Evolutionary conservation across 1,139 yeast genomes (phyloP).

Genomic region (Meyerozyma guilliermondii): DNA sequence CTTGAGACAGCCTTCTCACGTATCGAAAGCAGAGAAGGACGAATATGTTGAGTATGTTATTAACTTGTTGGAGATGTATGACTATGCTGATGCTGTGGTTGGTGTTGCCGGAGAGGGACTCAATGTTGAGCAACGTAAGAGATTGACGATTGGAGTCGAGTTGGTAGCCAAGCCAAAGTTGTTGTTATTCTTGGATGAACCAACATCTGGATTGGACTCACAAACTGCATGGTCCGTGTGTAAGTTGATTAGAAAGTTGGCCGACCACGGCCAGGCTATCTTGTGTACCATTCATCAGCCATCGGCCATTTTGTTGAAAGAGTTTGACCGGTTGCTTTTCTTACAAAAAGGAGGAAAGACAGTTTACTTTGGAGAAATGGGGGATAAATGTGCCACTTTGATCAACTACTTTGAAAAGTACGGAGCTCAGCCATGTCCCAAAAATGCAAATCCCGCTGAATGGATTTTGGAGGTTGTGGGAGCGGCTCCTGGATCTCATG

Average conservation of each 20-base stretch:
- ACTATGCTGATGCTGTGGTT: slow-evolving; percentile 11
- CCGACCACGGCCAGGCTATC: slow-evolving; percentile 12
- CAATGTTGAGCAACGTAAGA: slow-evolving; percentile 13
- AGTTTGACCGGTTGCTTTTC: slow-evolving; percentile 11
- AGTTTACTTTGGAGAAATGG: slow-evolving; percentile 8
- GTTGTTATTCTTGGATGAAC: slow-evolving; percentile 15
- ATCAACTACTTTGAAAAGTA: slow-evolving; percentile 8
- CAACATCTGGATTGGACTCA: slow-evolving; percentile 17
- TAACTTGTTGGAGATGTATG: slow-evolving; percentile 9
- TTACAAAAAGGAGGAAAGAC: slow-evolving; percentile 10
- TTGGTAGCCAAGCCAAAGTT: slow-evolving; percentile 16
- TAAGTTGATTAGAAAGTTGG: slow-evolving; percentile 10
- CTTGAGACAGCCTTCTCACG: slow-evolving; percentile 8
- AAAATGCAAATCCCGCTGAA: slow-evolving; percentile 16
- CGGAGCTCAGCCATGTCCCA: slow-evolving; percentile 16
- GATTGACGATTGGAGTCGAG: slow-evolving; percentile 16
- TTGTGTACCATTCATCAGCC: slow-evolving; percentile 13
- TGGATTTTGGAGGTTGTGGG: slow-evolving; percentile 14
- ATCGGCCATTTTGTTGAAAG: slow-evolving; percentile 10
- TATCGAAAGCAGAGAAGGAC: slow-evolving; percentile 9
- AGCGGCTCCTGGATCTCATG: slow-evolving; percentile 17
- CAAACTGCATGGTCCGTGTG: slow-evolving; percentile 13
- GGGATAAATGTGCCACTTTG: slow-evolving; percentile 10
- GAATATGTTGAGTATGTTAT: slow-evolving; percentile 10
- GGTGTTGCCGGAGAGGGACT: slow-evolving; percentile 12